Percentiles rank a stretch among this genome's conserved stretches.
These are phyloP conservation scores for Lachnum nothofagi DNA, from an alignment of 2,329 filamentous ascomycete genomes.

Conservation along the genomic window DNA sequence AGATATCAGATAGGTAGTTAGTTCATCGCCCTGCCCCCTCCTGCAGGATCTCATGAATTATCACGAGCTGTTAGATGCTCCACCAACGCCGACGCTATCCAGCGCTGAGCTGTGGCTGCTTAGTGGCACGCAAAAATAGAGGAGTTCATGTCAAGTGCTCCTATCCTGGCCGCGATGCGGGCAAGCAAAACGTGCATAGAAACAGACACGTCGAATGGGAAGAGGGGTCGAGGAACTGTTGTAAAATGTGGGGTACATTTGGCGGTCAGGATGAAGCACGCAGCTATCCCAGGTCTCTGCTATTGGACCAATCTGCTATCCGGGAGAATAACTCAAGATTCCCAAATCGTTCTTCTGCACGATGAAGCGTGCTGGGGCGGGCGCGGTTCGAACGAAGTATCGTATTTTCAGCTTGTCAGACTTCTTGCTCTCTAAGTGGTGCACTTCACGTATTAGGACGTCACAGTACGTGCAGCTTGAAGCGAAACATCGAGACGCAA, in stretches of 20 bases:
- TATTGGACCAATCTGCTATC: constrained; percentile 16
- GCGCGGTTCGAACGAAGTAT: background rate
- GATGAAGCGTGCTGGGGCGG: background rate
- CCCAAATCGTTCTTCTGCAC: constrained; percentile 2
- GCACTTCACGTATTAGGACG: background rate
- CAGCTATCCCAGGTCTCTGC: constrained; percentile 2
- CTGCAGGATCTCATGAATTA: background rate
- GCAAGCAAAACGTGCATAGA: constrained; percentile 9
- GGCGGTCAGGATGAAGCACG: constrained; percentile 21
- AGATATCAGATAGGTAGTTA: too few species aligned
- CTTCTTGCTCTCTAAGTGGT: background rate
- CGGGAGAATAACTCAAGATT: constrained; percentile 5
- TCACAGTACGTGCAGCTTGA: too few species aligned
- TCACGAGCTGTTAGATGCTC: background rate
- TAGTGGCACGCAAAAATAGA: background rate
- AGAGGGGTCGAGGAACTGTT: constrained; percentile 14
- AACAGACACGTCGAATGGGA: constrained; percentile 17
- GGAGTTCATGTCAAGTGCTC: background rate
- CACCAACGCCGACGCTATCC: background rate
- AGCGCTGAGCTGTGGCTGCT: background rate
- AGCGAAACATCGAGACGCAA: too few species aligned
- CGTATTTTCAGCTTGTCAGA: background rate
- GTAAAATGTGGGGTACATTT: constrained; percentile 25
- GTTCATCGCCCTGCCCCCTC: background rate
- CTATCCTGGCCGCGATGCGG: background rate